Evolutionary conservation across 2,329 filamentous ascomycete genomes (phyloP), one percentile per base, ranked within the genome.

Genomic region (Polychaeton citri): DNA sequence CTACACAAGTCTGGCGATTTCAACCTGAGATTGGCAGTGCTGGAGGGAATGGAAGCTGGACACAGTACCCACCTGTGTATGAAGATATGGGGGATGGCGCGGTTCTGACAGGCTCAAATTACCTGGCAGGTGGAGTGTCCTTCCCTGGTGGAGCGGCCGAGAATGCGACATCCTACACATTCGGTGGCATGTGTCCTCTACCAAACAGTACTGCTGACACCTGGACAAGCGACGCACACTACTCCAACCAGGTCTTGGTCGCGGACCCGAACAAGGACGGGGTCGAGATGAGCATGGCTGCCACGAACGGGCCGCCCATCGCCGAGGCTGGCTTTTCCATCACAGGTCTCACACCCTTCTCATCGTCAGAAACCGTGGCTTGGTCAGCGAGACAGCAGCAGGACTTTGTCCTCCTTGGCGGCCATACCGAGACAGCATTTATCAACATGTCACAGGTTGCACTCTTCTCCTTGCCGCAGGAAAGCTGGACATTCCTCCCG

Each of bases 371-470:
- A 2, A 9, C 13, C 18, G 30, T 5, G 13, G 4, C 13, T 9
- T 8, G 13, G 8, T 26, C 30, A 8, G 35, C 43, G 18, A 64
- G 79, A 28, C 79, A 76, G 4, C 76, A 87, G 53, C 76, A 80
- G 43, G 78, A 79, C 47, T 88, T 84, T 45, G 74, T 94, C 9
- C 62, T 95, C 16, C 63, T 95, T 12, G 88, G 87, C 28, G 88
- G 88, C 1, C 86, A 95, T 54, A 93, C 86, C 0, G 68, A 75
- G 46, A 60, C 66, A 12, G 87, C 86, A 0, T 95, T 94, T 53
- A 79, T 95, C 61, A 93, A 95, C 56, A 95, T 93, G 80, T 92
- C 84, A 38, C 83, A 85, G 30, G 74, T 88, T 1, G 88, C 86
- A 0, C 64, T 95, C 2, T 94, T 87, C 68, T 87, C 77, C 36